Evolutionary conservation across 179 eudicot genomes (phyloP).

Genomic region (Actinidia chinensis): DNA sequence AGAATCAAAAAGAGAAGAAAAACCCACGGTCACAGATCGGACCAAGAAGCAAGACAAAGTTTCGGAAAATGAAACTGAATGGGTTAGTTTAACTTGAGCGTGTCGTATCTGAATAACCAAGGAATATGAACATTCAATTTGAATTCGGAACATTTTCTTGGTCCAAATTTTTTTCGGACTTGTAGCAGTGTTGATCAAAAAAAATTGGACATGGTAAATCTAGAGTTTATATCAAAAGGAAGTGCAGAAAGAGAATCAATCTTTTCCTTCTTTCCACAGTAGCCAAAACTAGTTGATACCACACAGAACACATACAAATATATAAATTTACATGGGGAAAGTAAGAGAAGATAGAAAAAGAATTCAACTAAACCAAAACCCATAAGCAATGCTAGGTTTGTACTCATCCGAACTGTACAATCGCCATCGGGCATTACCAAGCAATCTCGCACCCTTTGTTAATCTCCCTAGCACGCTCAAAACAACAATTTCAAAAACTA

Average conservation of each 20-base stretch:
- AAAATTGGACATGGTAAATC: too few relatives aligned
- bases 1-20: too few relatives aligned
- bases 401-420: conserved; percentile 72
- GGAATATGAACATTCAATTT: too few relatives aligned
- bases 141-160: too few relatives aligned
- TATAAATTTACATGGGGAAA: not conserved
- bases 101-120: too few relatives aligned
- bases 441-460: conserved; percentile 69
- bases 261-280: too few relatives aligned
- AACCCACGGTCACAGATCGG: too few relatives aligned
- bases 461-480: conserved; percentile 39
- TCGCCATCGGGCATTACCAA: conserved; percentile 95
- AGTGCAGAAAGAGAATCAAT: not conserved
- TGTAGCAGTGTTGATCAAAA: too few relatives aligned
- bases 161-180: too few relatives aligned
- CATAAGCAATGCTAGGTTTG: conserved; percentile 74
- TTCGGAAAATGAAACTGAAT: too few relatives aligned
- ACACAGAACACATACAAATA: not conserved
- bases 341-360: not conserved
- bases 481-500: not conserved
- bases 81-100: too few relatives aligned
- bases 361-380: conserved; percentile 74
- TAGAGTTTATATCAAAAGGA: not conserved
- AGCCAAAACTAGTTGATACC: not conserved
- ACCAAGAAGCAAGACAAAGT: too few relatives aligned